Base-by-base conservation (phyloP, 768 basidiomycete species). In the Rubroboletus satanas region DNA sequence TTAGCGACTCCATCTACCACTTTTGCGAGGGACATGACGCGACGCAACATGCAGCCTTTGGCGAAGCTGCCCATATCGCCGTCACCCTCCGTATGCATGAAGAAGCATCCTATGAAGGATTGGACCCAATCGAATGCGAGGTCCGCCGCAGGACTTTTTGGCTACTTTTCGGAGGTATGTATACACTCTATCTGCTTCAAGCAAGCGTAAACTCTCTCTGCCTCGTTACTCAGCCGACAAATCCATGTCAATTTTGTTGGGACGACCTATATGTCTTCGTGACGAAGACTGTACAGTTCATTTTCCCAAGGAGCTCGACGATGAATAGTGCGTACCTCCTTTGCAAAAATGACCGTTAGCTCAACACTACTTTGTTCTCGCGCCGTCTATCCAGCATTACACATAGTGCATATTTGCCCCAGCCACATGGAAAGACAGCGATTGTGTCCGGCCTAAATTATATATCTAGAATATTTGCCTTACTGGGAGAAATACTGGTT, bases 251-350 rank as follows among this genome's bases (percentile, higher is more conserved):
- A 87, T 93, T 62, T 75, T 93, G 39, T 77, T 93, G 43, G 90
- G 89, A 17, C 79, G 92, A 55, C 90, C 91, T 37, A 90, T 93
- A 59, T 90, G 85, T 69, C 76, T 94, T 64, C 81, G 90, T 50
- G 90, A 93, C 65, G 93, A 94, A 68, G 93, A 96, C 69, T 93
- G 91, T 71, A 91, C 90, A 9, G 82, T 90, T 3, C 85, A 90
- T 68, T 91, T 92, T 73, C 90, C 90, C 28, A 88, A 86, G 71
- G 90, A 93, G 72, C 75, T 93, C 54, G 90, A 93, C 71, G 90
- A 93, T 67, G 90, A 92, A 75, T 92, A 90, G 90, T 92, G 72
- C 63, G 88, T 82, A 35, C 37, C 32, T 49, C 43, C 49, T 62
- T 60, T 52, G 52, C 60, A 45, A 49, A 29, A 51, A 7, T 75